Percentiles rank a stretch among this genome's conserved stretches.
Evolutionary conservation across 257 asterid genomes (phyloP).

Genomic region (Gentiana dahurica): DNA sequence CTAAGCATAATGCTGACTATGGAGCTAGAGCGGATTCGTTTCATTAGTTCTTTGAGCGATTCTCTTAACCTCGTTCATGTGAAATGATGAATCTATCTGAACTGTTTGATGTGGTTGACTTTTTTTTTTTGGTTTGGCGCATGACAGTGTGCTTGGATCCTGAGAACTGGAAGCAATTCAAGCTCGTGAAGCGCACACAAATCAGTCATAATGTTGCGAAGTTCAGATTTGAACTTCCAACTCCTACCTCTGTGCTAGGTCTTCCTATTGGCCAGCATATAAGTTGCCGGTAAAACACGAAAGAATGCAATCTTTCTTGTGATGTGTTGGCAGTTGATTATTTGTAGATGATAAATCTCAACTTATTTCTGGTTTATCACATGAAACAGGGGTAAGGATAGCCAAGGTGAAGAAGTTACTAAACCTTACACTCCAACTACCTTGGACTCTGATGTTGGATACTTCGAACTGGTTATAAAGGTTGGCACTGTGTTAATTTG

Average conservation of each 20-base stretch:
- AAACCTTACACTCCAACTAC: constrained; percentile 98
- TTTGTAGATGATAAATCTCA: no score
- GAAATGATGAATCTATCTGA: no score
- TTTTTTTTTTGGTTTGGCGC: constrained; percentile 9
- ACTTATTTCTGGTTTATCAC: no score
- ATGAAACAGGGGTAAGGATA: constrained; percentile 77
- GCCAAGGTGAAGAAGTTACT: constrained; percentile 92
- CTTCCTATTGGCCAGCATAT: constrained; percentile 98
- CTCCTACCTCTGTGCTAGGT: constrained; percentile 84
- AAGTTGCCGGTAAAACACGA: constrained; percentile 61
- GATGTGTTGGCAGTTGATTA: no score
- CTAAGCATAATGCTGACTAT: background rate
- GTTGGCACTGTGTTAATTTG: constrained; percentile 18
- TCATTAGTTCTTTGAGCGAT: no score
- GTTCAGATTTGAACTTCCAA: constrained; percentile 81
- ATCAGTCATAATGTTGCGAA: constrained; percentile 93
- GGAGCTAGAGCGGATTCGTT: no score
- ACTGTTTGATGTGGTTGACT: background rate
- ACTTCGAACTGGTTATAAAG: constrained; percentile 92
- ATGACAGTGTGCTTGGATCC: constrained; percentile 69
- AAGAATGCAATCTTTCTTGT: background rate
- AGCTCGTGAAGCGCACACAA: constrained; percentile 83
- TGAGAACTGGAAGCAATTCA: constrained; percentile 68
- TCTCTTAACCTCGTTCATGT: no score
- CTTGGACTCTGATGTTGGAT: constrained; percentile 93